Conservation (phyloP, 1,139 yeast genomes). For the Protomyces inundatus region DNA sequence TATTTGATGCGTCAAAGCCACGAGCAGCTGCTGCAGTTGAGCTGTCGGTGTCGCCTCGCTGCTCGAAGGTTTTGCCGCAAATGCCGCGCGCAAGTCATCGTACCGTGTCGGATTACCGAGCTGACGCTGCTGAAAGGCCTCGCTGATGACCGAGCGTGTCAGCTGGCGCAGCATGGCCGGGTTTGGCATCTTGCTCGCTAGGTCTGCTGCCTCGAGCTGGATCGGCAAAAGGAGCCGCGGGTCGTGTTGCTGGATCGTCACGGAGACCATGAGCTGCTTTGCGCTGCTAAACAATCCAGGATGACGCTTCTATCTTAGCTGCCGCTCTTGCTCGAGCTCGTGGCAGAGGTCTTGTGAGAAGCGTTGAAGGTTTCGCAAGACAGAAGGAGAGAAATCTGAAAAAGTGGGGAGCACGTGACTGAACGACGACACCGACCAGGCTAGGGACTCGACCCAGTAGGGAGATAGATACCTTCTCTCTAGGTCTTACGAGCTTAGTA, state of each 20-base stretch:
- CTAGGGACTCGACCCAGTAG: too few relatives aligned
- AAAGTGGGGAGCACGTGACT: too few relatives aligned
- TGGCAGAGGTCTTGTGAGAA: too few relatives aligned
- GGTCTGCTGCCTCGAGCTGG: constrained; percentile 1
- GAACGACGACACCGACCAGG: too few relatives aligned
- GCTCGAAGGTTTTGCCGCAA: constrained; percentile 23
- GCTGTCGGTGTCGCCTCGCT: constrained; percentile 29
- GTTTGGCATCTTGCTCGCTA: not conserved
- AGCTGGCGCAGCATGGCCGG: constrained; percentile 6
- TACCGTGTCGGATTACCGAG: constrained; percentile 23
- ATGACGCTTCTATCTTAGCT: too few relatives aligned
- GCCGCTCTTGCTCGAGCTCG: too few relatives aligned
- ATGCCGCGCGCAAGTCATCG: constrained; percentile 27
- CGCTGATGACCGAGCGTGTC: constrained; percentile 6
- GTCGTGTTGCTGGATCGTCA: not conserved
- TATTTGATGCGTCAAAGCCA: constrained; percentile 28
- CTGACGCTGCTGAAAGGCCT: constrained; percentile 14
- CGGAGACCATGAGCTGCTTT: not conserved
- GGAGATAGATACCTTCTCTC: too few relatives aligned
- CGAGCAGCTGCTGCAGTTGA: constrained; percentile 26
- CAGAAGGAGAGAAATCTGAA: too few relatives aligned
- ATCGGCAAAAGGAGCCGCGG: not conserved
- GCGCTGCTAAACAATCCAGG: too few relatives aligned
- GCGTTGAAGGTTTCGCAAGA: too few relatives aligned
- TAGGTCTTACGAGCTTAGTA: too few relatives aligned